Evolutionary conservation across 2,329 filamentous ascomycete genomes (phyloP), one percentile per base, ranked within the genome.

Genomic region (Neopestalotiopsis sp.): DNA sequence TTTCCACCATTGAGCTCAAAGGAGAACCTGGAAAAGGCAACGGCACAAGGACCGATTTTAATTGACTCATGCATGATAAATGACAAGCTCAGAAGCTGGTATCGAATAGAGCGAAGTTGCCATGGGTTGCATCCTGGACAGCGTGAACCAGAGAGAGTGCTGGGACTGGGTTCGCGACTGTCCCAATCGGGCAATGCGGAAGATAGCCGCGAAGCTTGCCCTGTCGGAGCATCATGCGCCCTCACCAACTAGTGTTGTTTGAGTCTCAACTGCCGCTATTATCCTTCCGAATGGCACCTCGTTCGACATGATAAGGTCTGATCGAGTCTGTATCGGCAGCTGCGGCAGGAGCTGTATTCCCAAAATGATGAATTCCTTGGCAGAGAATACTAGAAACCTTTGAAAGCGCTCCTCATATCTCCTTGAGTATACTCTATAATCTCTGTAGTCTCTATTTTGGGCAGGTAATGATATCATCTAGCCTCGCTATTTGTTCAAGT

Each of bases 141-240:
- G 4, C 28, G 7, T 45, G 45, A 65, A 13, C 45, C 63, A 56
- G 49, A n/a, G 28, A 57, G 14, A 57, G 40, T 20, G 42, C 32
- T 30, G 24, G 42, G 20, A n/a, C 24, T 12, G 40, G 63, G 20
- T 13, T 65, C 57, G 40, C n/a, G 10, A 52, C 10, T 40, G 40
- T 65, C 63, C 63, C 63, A 57, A 65, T 32, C 12, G 24, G 63
- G 63, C 28, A 65, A 65, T 58, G 34, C 63, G 63, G 63, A 65
- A 40, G 63, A 56, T 65, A 28, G 32, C 63, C 42, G 34, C 20
- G 52, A 65, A 30, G 34, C 14, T 34, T n/a, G 34, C 42, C 7
- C 24, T 17, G 14, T 62, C 60, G 60, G 60, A 34, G n/a, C 30
- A 52, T 52, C 45, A 52, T 52, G 45, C 45, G n/a, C 45, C 17